A percentile compares a stretch with the other conserved stretches of the same genome.
These are phyloP conservation scores for Mortierella alpina DNA, from an alignment of 192 early-diverging fungal genomes.

Conservation along the genomic window DNA sequence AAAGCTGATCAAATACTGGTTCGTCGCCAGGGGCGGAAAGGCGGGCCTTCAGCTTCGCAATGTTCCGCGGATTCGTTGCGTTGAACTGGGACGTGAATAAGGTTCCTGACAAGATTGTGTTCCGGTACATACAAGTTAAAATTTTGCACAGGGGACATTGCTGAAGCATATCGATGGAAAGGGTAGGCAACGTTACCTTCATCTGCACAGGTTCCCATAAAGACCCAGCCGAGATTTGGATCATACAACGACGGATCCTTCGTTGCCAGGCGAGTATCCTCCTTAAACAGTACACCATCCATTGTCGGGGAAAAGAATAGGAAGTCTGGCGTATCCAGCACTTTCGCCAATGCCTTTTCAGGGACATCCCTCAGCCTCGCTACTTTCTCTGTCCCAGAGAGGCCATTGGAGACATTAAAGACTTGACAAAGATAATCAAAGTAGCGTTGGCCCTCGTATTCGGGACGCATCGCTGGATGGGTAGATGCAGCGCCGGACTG, in stretches of 20 bases:
- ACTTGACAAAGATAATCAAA: conserved; percentile 13
- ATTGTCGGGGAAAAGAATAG: not conserved
- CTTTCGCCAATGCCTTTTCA: not conserved
- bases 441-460: conserved; percentile 7
- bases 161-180: not conserved
- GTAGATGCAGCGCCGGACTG: conserved; percentile 6
- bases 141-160: not conserved
- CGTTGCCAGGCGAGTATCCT: not conserved
- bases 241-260: conserved; percentile 7
- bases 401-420: not conserved
- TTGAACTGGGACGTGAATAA: not conserved
- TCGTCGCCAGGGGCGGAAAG: not conserved
- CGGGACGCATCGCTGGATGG: not conserved
- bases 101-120: not conserved
- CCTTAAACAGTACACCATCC: conserved; percentile 10
- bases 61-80: not conserved
- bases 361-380: not conserved
- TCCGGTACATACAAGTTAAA: too few species aligned
- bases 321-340: not conserved
- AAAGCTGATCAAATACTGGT: conserved; percentile 6
- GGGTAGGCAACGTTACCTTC: not conserved
- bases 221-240: conserved; percentile 2
- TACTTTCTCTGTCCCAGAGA: conserved; percentile 5
- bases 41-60: not conserved
- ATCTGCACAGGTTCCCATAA: conserved; percentile 7